A percentile compares a stretch with the other conserved stretches of the same genome.
These are phyloP conservation scores for Cyclotella sp. DNA, from an alignment of 108 stramenopile species.

Conservation along the genomic window DNA sequence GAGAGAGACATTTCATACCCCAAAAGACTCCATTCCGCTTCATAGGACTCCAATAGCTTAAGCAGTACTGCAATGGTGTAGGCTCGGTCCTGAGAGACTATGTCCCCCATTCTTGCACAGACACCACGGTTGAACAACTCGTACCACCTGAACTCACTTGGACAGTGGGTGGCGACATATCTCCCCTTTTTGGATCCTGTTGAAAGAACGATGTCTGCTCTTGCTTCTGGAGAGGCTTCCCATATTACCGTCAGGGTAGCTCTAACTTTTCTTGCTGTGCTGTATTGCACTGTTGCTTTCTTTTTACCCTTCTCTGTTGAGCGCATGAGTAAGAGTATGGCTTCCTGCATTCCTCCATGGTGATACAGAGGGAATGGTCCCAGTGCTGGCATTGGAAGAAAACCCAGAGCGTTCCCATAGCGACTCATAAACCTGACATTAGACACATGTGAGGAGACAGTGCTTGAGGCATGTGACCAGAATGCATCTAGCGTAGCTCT, in stretches of 20 bases:
- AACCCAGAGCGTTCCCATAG: not conserved
- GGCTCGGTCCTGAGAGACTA: too few relatives aligned
- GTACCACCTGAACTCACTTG: not conserved
- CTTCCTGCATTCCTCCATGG: not conserved
- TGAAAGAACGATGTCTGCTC: too few relatives aligned
- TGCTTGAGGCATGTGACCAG: not conserved
- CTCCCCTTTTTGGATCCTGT: not conserved
- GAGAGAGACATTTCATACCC: not conserved
- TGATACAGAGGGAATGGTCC: not conserved
- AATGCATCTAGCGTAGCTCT: constrained; percentile 10
- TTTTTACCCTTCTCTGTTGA: not conserved
- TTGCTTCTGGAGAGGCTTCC: not conserved
- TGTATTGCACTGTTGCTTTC: not conserved
- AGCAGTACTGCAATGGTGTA: not conserved
- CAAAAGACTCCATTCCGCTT: not conserved
- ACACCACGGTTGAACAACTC: not conserved
- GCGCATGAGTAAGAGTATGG: not conserved
- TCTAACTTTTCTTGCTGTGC: not conserved
- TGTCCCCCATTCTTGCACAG: not conserved
- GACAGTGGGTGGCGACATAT: not conserved
- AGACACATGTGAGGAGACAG: not conserved
- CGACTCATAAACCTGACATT: not conserved
- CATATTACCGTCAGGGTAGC: not conserved
- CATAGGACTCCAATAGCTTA: not conserved
- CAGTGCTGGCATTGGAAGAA: not conserved